These are phyloP conservation scores for Monosporascus sp. DNA, from an alignment of 2,329 filamentous ascomycete genomes.

Conservation along the genomic window DNA sequence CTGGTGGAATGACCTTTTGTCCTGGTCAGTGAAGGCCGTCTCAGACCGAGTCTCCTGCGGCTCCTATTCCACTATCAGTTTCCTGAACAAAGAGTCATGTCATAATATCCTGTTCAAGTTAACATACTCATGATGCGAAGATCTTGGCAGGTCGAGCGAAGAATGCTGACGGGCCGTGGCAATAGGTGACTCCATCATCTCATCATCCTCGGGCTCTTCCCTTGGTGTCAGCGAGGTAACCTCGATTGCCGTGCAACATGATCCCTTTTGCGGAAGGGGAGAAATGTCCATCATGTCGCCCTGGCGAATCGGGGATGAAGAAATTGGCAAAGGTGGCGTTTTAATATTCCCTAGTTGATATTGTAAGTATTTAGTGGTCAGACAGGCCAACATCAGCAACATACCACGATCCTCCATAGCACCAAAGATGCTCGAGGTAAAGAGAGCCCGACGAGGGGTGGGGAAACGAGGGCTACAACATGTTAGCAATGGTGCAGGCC, in stretches of 20 bases:
- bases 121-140: constrained; percentile 47
- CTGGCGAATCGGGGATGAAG: constrained; percentile 71
- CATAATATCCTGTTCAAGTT: background rate
- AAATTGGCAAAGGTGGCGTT: constrained; percentile 71
- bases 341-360: constrained; percentile 61
- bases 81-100: background rate
- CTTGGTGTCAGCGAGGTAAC: constrained; percentile 68
- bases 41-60: constrained; percentile 57
- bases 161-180: constrained; percentile 37
- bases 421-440: constrained; percentile 66
- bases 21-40: constrained; percentile 69
- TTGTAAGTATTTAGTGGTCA: constrained; percentile 11
- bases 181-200: constrained; percentile 54
- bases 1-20: constrained; percentile 71
- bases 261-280: constrained; percentile 80
- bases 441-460: constrained; percentile 79
- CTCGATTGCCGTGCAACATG: constrained; percentile 61
- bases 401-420: constrained; percentile 55
- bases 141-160: constrained; percentile 43
- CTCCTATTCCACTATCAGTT: constrained; percentile 42
- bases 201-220: constrained; percentile 37
- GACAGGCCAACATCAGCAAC: constrained; percentile 17
- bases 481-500: constrained; percentile 8
- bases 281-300: constrained; percentile 90
- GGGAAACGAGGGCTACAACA: constrained; percentile 67